Evolutionary conservation across 2,329 filamentous ascomycete genomes (phyloP).

Genomic region (Pseudopyricularia cyperi): DNA sequence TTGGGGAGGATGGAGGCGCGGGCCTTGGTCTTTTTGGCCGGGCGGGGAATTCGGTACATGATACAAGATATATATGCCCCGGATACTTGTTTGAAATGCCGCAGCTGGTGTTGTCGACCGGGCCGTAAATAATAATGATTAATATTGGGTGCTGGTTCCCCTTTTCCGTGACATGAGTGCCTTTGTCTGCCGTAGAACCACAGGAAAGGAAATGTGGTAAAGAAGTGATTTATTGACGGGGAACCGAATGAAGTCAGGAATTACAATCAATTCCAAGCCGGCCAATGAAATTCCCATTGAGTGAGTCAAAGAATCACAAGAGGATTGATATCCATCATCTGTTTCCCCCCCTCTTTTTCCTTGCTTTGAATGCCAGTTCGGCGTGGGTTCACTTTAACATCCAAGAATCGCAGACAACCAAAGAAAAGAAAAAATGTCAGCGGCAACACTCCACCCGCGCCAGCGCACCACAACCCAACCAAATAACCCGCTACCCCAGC

Average conservation of each 20-base stretch:
- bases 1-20: background rate
- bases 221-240: too few relatives aligned
- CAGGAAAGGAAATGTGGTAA: too few relatives aligned
- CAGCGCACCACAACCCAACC: constrained; percentile 7
- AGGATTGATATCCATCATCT: too few relatives aligned
- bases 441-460: constrained; percentile 26
- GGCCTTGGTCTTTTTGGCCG: background rate
- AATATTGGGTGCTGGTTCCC: background rate
- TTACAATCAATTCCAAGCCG: too few relatives aligned
- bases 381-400: too few relatives aligned
- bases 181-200: too few relatives aligned
- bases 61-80: background rate
- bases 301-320: too few relatives aligned
- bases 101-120: background rate
- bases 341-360: too few relatives aligned
- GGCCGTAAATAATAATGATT: background rate
- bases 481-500: constrained; percentile 53
- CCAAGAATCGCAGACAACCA: background rate
- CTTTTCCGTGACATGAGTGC: background rate
- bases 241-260: too few relatives aligned
- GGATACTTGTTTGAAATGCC: background rate
- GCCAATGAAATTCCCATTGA: too few relatives aligned
- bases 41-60: background rate
- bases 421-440: constrained; percentile 16
- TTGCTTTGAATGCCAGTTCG: too few relatives aligned